Conservation (phyloP, 768 basidiomycete species). For the Phlegmacium glaucopus region DNA sequence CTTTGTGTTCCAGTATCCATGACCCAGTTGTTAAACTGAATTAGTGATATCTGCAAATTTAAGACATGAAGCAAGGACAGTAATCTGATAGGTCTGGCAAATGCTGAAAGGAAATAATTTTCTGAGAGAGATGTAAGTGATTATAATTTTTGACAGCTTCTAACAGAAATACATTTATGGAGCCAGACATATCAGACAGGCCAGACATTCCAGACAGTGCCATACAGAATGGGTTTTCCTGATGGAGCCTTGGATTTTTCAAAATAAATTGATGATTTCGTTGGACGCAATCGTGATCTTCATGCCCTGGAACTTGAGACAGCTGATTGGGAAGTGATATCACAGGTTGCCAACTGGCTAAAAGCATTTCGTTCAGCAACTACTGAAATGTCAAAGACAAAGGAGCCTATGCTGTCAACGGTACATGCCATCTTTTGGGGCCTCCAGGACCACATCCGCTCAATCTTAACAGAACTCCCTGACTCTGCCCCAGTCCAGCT, state of each 20-base stretch:
- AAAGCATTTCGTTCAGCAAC: constrained; percentile 23
- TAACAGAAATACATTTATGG: too few species aligned
- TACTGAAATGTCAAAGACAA: constrained; percentile 28
- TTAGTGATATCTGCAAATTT: too few species aligned
- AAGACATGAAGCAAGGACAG: too few species aligned
- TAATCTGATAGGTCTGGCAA: too few species aligned
- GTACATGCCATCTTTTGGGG: constrained; percentile 27
- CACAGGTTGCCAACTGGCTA: constrained; percentile 20
- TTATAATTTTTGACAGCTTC: too few species aligned
- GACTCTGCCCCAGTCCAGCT: constrained; percentile 6
- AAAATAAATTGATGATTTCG: constrained; percentile 13
- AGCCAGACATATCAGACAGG: too few species aligned
- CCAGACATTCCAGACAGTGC: too few species aligned
- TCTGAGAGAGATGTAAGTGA: too few species aligned
- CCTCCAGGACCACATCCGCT: constrained; percentile 24
- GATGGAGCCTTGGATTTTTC: constrained; percentile 18
- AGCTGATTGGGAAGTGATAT: constrained; percentile 24
- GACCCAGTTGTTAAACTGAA: too few species aligned
- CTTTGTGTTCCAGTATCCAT: too few species aligned
- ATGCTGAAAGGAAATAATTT: too few species aligned
- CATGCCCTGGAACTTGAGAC: constrained; percentile 10
- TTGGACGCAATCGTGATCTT: constrained; percentile 14
- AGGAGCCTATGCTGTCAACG: constrained; percentile 24
- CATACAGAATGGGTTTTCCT: too few species aligned
- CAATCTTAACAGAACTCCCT: constrained; percentile 16